A percentile compares a stretch with the other conserved stretches of the same genome.
Conservation (phyloP, 345 rosid species). For the Cardiospermum halicacabum region DNA sequence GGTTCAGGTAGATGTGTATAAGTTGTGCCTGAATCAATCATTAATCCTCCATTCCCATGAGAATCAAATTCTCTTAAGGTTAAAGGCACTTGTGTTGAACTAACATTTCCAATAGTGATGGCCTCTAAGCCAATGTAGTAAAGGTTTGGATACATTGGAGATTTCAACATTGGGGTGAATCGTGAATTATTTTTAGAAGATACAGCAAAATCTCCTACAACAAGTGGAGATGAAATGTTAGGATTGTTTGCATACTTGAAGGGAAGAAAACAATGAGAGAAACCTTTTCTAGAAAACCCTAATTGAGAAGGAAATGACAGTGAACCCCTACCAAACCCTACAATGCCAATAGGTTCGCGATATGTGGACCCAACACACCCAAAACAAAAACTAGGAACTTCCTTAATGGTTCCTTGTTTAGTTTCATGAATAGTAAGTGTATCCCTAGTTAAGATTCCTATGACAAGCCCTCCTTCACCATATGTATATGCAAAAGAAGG, state of each 20-base stretch:
- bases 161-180: slow-evolving; percentile 67
- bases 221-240: slow-evolving; percentile 64
- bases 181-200: slow-evolving; percentile 40
- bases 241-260: slow-evolving; percentile 78
- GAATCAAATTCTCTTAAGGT: slow-evolving; percentile 63
- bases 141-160: slow-evolving; percentile 61
- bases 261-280: slow-evolving; percentile 80
- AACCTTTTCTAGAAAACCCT: slow-evolving; percentile 67
- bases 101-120: slow-evolving; percentile 43
- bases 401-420: slow-evolving; percentile 25
- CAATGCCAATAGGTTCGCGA: slow-evolving; percentile 73
- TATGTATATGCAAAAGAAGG: slow-evolving; percentile 86
- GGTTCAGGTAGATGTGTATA: slow-evolving; percentile 78
- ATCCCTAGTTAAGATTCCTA: slow-evolving; percentile 62
- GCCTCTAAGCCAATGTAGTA: slow-evolving; percentile 70
- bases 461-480: slow-evolving; percentile 62
- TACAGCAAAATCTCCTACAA: slow-evolving; percentile 55
- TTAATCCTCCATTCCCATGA: slow-evolving; percentile 71
- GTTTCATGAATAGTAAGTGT: slow-evolving; percentile 48
- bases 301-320: slow-evolving; percentile 73
- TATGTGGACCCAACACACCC: slow-evolving; percentile 71
- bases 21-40: slow-evolving; percentile 85
- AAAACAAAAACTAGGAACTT: slow-evolving; percentile 53
- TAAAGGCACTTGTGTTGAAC: slow-evolving; percentile 36
- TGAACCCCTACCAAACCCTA: slow-evolving; percentile 81